Conservation (phyloP, 2,329 filamentous ascomycete species). For the Clonostachys sp. region DNA sequence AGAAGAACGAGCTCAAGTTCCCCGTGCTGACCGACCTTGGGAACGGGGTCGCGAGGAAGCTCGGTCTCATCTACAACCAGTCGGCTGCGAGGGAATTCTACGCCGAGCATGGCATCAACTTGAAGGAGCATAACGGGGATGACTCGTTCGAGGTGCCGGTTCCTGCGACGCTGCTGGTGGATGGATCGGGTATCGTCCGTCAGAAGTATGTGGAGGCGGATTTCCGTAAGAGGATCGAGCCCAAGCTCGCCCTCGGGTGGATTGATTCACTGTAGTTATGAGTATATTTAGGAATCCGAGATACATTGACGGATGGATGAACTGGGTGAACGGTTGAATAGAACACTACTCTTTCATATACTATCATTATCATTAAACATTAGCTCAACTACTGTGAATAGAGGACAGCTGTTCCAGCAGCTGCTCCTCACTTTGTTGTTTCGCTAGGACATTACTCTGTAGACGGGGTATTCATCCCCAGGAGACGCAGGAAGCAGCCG, state of each 20-base stretch:
- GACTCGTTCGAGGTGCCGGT: constrained; percentile 28
- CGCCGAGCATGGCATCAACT: constrained; percentile 16
- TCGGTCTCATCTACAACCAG: constrained; percentile 27
- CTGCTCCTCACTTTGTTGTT: no score
- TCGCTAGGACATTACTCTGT: background rate
- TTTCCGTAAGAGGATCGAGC: constrained; percentile 28
- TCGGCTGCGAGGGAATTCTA: constrained; percentile 12
- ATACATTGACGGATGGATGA: no score
- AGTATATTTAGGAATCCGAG: no score
- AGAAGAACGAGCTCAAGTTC: constrained; percentile 34
- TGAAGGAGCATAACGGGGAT: constrained; percentile 25
- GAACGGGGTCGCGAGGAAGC: constrained; percentile 23
- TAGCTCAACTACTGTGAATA: no score
- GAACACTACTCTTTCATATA: no score
- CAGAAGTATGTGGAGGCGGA: constrained; percentile 29
- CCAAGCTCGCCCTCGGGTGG: constrained; percentile 24
- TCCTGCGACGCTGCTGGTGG: constrained; percentile 30
- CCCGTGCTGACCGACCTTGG: constrained; percentile 31
- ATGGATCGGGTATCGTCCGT: constrained; percentile 22
- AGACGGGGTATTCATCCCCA: constrained; percentile 22
- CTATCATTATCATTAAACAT: no score
- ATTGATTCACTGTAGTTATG: constrained; percentile 12
- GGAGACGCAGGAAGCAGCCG: constrained; percentile 17
- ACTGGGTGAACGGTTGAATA: no score
- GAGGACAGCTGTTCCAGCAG: no score